Base-by-base conservation (phyloP, 768 basidiomycete species). In the Boletus huronensis region DNA sequence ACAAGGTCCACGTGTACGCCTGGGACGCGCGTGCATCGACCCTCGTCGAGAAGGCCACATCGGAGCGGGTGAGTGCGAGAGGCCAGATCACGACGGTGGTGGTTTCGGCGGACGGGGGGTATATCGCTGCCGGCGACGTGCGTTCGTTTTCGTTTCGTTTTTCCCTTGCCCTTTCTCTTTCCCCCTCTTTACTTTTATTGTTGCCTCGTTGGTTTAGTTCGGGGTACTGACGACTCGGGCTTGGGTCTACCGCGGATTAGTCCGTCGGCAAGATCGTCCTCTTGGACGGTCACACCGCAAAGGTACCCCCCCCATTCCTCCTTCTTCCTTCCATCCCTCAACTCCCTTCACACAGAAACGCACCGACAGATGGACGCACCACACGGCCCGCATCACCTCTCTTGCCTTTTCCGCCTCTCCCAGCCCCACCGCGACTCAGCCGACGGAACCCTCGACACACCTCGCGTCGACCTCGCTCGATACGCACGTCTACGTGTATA, bases 391-490 rank as follows among this genome's bases (percentile, higher is more conserved):
- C 28, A 81, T 98, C 56, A 81, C 86, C 61, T 83, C 90, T 10
- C 77, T 98, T 10, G 55, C 67, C 2, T 70, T 70, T 52, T 51
- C 19, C 7, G 13, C 21, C 13, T 16, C 48, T 4, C 48, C 54
- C 1, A 10, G 50, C 9, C 84, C 88, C 7, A 61, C 81, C 11
- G 2, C 11, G 6, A 26, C 32, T 3, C 48, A 17, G n/a, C 14
- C 48, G 14, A 38, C 35, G 25, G 25, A 21, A 47, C 10, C 48
- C 17, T 14, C 53, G 42, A 77, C 78, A 57, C 84, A 94, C 64
- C 81, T 89, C 58, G 94, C 85, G 11, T 93, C 93, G 5, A 93
- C 88, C 11, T 91, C 93, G 19, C 78, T 96, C n/a, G 96, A 98
- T 68, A 95, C 94, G 29, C 83, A 93, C 60, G 83, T 96, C 5